These are phyloP conservation scores for Adansonia madagascariensis DNA, from an alignment of 441 rosid species.

Conservation along the genomic window DNA sequence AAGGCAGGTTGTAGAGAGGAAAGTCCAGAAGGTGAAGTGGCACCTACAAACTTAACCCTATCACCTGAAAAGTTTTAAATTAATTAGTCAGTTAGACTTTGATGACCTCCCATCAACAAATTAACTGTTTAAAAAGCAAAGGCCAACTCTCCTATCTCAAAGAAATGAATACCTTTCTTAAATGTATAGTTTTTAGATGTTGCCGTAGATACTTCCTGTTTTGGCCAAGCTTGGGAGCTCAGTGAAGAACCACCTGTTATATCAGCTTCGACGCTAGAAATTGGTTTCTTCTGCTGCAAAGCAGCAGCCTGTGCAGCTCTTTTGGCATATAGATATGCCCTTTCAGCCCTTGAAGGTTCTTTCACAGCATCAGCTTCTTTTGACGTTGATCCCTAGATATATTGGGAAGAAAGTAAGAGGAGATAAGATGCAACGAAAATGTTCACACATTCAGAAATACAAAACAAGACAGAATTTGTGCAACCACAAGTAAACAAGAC, in stretches of 20 bases:
- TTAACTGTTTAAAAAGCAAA: slow-evolving; percentile 17
- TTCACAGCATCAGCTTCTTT: slow-evolving; percentile 71
- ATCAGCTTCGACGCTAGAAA: slow-evolving; percentile 95
- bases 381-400: slow-evolving; percentile 66
- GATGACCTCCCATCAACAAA: slow-evolving; percentile 8
- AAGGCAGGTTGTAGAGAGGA: slow-evolving; percentile 55
- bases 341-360: slow-evolving; percentile 79
- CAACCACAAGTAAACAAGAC: slow-evolving; percentile 3
- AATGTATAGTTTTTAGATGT: slow-evolving; percentile 83
- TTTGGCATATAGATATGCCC: slow-evolving; percentile 67
- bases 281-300: slow-evolving; percentile 75
- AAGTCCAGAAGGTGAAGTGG: slow-evolving; percentile 47
- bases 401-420: slow-evolving; percentile 21
- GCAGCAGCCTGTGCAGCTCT: slow-evolving; percentile 68
- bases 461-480: neutral
- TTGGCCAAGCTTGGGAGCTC: slow-evolving; percentile 75
- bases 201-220: slow-evolving; percentile 93
- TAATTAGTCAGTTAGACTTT: slow-evolving; percentile 28
- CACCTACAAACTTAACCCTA: slow-evolving; percentile 77
- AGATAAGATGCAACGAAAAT: slow-evolving; percentile 15
- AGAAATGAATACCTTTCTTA: slow-evolving; percentile 62
- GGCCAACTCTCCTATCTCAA: neutral
- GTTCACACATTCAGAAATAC: neutral
- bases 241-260: slow-evolving; percentile 86
- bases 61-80: slow-evolving; percentile 64